phyloP scores from a whole-genome alignment of 1,284 basidiomycete species.

The Apiotrichum sp. region DNA sequence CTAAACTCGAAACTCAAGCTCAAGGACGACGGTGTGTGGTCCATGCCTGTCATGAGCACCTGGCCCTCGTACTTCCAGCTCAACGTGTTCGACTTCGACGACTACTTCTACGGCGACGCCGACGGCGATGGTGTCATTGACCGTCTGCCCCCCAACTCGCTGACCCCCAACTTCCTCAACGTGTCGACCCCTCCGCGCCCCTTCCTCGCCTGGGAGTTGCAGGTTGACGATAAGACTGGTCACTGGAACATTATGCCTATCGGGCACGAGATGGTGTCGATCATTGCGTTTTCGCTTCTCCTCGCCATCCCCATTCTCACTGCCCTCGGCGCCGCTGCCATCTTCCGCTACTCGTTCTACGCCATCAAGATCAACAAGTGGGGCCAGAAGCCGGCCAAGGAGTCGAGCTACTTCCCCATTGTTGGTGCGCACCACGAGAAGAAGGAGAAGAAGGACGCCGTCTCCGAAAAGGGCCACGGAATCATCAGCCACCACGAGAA shows the following conservation, averaged over 20 bases:
- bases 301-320: conserved; percentile 76
- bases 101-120: conserved; percentile 82
- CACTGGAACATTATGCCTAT: conserved; percentile 72
- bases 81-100: conserved; percentile 79
- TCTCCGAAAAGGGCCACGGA: conserved; percentile 35
- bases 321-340: conserved; percentile 66
- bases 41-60: conserved; percentile 61
- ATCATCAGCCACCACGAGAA: conserved; percentile 52
- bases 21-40: conserved; percentile 52
- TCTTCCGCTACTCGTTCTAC: conserved; percentile 94
- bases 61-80: conserved; percentile 85
- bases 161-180: conserved; percentile 74
- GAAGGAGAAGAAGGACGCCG: conserved; percentile 29
- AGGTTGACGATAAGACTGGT: conserved; percentile 68
- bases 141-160: conserved; percentile 78
- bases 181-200: conserved; percentile 57
- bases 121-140: conserved; percentile 81
- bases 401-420: conserved; percentile 49
- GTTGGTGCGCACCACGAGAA: conserved; percentile 50
- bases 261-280: conserved; percentile 69
- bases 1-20: conserved; percentile 61
- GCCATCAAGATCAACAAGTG: conserved; percentile 88
- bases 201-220: conserved; percentile 75
- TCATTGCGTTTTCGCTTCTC: conserved; percentile 75
- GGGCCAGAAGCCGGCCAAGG: conserved; percentile 61